Percentiles rank a stretch among this genome's conserved stretches.
Evolutionary conservation across 768 basidiomycete species (phyloP).

Genomic region (Cantharellus anzutake): DNA sequence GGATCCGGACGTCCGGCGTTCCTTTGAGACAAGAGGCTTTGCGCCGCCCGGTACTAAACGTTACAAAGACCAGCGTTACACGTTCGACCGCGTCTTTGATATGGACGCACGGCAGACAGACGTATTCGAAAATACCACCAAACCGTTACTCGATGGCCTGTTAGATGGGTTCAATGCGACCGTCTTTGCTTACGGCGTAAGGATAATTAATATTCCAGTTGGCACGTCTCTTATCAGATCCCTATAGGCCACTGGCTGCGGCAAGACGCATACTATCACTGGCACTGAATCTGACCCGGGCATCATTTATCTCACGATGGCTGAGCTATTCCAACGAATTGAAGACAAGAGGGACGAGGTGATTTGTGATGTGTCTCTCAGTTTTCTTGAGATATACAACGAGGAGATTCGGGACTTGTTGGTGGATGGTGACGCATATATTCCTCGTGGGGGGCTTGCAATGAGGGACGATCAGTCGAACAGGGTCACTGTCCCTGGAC

Average conservation of each 20-base stretch:
- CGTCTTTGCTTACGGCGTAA: slow-evolving; percentile 94
- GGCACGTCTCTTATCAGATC: not conserved
- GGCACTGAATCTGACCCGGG: slow-evolving; percentile 78
- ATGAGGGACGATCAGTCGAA: slow-evolving; percentile 82
- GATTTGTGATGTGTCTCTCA: slow-evolving; percentile 75
- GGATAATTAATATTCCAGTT: slow-evolving; percentile 14
- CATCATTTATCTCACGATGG: slow-evolving; percentile 92
- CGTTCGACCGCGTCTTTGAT: slow-evolving; percentile 88
- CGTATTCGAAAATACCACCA: slow-evolving; percentile 72
- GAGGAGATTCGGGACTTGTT: slow-evolving; percentile 96
- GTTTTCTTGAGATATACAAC: slow-evolving; percentile 98
- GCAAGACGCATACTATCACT: slow-evolving; percentile 98
- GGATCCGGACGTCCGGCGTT: slow-evolving; percentile 60
- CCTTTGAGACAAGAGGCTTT: slow-evolving; percentile 73
- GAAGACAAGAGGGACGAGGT: slow-evolving; percentile 72
- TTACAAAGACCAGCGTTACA: slow-evolving; percentile 92
- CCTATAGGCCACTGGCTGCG: slow-evolving; percentile 93
- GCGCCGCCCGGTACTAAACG: slow-evolving; percentile 75
- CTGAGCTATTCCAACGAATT: slow-evolving; percentile 86
- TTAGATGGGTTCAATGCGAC: slow-evolving; percentile 94
- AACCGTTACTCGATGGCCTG: slow-evolving; percentile 66
- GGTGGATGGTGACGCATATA: slow-evolving; percentile 40
- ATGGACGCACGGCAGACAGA: slow-evolving; percentile 66
- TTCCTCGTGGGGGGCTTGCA: slow-evolving; percentile 69
- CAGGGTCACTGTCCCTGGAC: slow-evolving; percentile 64